These are phyloP conservation scores for Raffaelea arxii DNA, from an alignment of 2,329 filamentous ascomycete genomes.

Conservation along the genomic window DNA sequence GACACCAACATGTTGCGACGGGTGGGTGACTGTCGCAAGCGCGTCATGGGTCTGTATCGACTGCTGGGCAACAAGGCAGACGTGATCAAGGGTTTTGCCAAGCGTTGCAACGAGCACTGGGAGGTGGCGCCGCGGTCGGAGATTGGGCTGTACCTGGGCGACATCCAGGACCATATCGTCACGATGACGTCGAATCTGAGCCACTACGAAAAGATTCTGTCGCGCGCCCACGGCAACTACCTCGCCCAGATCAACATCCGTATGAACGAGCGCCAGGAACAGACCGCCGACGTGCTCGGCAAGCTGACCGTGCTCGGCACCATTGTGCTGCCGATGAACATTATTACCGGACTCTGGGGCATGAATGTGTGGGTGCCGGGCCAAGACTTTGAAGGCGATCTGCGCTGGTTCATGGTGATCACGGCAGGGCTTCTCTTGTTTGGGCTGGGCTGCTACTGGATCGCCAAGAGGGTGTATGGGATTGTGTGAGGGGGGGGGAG, in stretches of 20 bases:
- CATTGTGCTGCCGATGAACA: constrained; percentile 97
- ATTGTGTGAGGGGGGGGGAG: constrained; percentile 46
- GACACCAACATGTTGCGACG: constrained; percentile 66
- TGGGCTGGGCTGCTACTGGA: constrained; percentile 67
- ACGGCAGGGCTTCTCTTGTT: constrained; percentile 71
- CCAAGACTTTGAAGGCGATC: constrained; percentile 66
- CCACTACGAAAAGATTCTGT: constrained; percentile 92
- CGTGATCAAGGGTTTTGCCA: constrained; percentile 98
- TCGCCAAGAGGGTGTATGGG: constrained; percentile 75
- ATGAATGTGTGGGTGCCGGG: constrained; percentile 98
- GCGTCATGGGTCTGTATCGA: constrained; percentile 91
- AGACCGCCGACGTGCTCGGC: constrained; percentile 88
- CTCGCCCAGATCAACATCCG: constrained; percentile 98
- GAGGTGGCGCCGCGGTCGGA: constrained; percentile 90
- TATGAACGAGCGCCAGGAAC: constrained; percentile 96
- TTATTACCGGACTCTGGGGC: constrained; percentile 95
- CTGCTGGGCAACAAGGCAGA: constrained; percentile 95
- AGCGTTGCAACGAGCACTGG: constrained; percentile 97
- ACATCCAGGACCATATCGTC: constrained; percentile 98
- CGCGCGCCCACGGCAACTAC: constrained; percentile 89
- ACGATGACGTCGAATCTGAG: constrained; percentile 96
- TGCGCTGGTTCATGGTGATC: constrained; percentile 66
- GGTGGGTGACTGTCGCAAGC: constrained; percentile 90
- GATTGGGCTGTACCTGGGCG: constrained; percentile 93
- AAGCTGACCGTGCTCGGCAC: constrained; percentile 94